These are phyloP conservation scores for Penicillium diatomitis DNA, from an alignment of 495 filamentous ascomycete species.

Conservation along the genomic window DNA sequence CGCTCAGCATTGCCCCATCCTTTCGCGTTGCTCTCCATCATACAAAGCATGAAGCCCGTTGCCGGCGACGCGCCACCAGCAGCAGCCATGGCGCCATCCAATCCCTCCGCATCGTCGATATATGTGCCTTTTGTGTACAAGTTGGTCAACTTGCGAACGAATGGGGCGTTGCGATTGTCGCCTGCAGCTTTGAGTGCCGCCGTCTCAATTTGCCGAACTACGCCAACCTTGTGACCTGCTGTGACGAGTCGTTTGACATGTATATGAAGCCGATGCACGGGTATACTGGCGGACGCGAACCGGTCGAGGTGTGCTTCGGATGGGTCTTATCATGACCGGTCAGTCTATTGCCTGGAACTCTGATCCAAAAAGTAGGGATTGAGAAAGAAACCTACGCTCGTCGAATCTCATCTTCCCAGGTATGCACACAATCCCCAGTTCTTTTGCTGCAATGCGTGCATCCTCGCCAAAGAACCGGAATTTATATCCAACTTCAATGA, in stretches of 20 bases:
- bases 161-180: constrained; percentile 89
- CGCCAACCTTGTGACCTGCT: constrained; percentile 90
- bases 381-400: constrained; percentile 47
- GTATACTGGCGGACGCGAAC: constrained; percentile 94
- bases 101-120: constrained; percentile 83
- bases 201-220: constrained; percentile 94
- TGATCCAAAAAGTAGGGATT: constrained; percentile 1
- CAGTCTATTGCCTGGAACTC: constrained; percentile 1
- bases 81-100: constrained; percentile 45
- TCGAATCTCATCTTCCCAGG: constrained; percentile 93
- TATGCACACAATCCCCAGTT: constrained; percentile 91
- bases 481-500: constrained; percentile 96
- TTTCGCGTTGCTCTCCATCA: constrained; percentile 81
- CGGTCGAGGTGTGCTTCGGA: constrained; percentile 89
- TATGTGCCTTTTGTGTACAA: constrained; percentile 98
- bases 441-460: constrained; percentile 80
- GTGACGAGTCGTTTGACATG: constrained; percentile 90
- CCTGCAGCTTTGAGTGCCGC: constrained; percentile 95
- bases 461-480: constrained; percentile 98
- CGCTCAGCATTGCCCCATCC: constrained; percentile 88
- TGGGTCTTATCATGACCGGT: constrained; percentile 39
- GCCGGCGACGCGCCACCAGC: constrained; percentile 52
- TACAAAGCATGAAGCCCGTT: constrained; percentile 85
- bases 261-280: constrained; percentile 83
- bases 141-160: constrained; percentile 87